Evolutionary conservation across 23 red algal genomes (phyloP).

Genomic region (Pyropia haitanensis): DNA sequence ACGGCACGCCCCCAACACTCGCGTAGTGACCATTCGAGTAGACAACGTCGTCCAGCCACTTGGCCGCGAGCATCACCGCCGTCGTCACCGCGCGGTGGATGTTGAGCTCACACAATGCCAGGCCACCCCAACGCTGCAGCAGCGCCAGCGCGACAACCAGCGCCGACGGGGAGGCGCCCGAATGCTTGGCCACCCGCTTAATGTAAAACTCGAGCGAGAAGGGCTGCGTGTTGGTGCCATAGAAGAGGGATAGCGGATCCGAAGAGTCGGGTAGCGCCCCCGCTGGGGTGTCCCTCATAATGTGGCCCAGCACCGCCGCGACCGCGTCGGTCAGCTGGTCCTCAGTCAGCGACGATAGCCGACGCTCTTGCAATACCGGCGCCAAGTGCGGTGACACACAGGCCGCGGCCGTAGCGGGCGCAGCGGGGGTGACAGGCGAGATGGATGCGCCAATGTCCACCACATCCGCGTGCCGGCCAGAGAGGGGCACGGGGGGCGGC

Average conservation of each 20-base stretch:
- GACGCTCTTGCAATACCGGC: too few species aligned
- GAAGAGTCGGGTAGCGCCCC: too few species aligned
- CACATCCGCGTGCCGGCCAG: too few species aligned
- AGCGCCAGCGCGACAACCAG: constrained; percentile 20
- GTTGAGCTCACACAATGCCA: constrained; percentile 32
- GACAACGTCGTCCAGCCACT: constrained; percentile 76
- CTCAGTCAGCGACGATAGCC: too few species aligned
- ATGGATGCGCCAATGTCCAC: too few species aligned
- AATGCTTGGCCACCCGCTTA: constrained; percentile 50
- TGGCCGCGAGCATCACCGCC: constrained; percentile 67
- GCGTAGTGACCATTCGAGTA: constrained; percentile 85
- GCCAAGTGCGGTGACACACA: too few species aligned
- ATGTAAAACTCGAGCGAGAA: constrained; percentile 63
- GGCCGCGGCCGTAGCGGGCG: too few species aligned
- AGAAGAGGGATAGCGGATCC: constrained; percentile 27
- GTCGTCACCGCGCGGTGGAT: constrained; percentile 80
- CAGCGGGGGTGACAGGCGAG: too few species aligned
- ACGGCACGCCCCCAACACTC: constrained; percentile 76
- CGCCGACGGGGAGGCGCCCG: constrained; percentile 28
- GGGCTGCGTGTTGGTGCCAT: constrained; percentile 32
- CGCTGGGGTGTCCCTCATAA: too few species aligned
- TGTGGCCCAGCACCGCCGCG: too few species aligned
- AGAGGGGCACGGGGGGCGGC: too few species aligned
- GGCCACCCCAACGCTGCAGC: constrained; percentile 9
- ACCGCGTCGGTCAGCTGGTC: too few species aligned